A percentile compares a stretch with the other conserved stretches of the same genome.
Conservation (phyloP, 2,329 filamentous ascomycete species). For the Penicillium polonicum region DNA sequence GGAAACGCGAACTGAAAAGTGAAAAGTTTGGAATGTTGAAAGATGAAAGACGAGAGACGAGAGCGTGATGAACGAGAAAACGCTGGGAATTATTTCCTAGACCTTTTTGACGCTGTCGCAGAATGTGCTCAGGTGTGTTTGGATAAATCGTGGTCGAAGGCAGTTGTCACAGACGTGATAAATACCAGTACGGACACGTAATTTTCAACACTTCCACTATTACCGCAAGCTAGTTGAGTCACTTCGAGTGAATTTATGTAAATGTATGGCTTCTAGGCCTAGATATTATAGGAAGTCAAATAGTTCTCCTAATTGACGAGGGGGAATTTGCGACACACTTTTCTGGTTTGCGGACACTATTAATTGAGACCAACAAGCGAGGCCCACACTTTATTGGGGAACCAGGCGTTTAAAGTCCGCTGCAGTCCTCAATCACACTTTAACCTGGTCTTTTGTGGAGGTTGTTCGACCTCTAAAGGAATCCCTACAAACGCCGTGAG, state of each 20-base stretch:
- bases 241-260: neutral
- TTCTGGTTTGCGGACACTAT: neutral
- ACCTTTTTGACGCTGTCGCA: neutral
- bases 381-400: neutral
- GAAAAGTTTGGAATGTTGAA: neutral
- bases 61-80: neutral
- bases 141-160: neutral
- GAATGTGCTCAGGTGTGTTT: neutral
- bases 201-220: neutral
- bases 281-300: neutral
- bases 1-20: neutral
- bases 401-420: neutral
- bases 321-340: neutral
- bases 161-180: neutral
- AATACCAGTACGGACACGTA: neutral
- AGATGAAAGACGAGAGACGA: neutral
- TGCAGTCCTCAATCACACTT: neutral
- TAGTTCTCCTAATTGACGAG: neutral
- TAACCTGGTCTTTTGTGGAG: no score
- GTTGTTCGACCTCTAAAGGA: neutral
- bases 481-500: neutral
- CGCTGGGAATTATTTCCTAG: neutral
- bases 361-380: constrained; percentile 1
- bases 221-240: neutral
- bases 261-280: neutral